Evolutionary conservation across 805 yeast genomes (phyloP).

Genomic region (Saccharomycopsis javanensis): DNA sequence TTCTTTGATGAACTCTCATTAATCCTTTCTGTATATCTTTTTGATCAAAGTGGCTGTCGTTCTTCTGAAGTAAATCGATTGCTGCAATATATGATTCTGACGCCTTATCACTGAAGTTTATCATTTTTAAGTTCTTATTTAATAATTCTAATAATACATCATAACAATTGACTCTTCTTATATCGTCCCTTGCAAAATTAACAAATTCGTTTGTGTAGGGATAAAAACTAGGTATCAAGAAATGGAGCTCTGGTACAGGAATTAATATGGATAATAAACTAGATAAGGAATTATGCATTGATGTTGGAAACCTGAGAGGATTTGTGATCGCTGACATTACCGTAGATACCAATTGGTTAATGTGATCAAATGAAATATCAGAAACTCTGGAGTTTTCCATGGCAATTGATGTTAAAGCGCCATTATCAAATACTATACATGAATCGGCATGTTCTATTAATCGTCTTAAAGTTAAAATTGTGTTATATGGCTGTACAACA

Average conservation of each 20-base stretch:
- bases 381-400: conserved; percentile 45
- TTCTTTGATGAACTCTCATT: conserved; percentile 51
- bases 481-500: conserved; percentile 96
- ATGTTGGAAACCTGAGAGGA: conserved; percentile 83
- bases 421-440: conserved; percentile 84
- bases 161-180: conserved; percentile 65
- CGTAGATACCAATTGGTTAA: conserved; percentile 78
- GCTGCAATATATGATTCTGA: conserved; percentile 54
- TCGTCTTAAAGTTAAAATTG: conserved; percentile 71
- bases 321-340: conserved; percentile 80
- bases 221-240: conserved; percentile 60
- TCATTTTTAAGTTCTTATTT: conserved; percentile 71
- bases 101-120: conserved; percentile 35
- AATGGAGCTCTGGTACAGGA: conserved; percentile 80
- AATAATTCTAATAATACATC: conserved; percentile 78
- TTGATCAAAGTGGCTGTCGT: conserved; percentile 36
- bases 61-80: conserved; percentile 59
- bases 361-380: conserved; percentile 62
- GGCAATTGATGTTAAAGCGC: conserved; percentile 68
- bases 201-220: conserved; percentile 70
- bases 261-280: conserved; percentile 73
- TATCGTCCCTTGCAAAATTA: conserved; percentile 40
- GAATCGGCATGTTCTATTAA: conserved; percentile 80
- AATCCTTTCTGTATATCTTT: conserved; percentile 63
- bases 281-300: conserved; percentile 78